Base-by-base conservation (phyloP, 495 filamentous ascomycete species). In the Amorphotheca resinae region DNA sequence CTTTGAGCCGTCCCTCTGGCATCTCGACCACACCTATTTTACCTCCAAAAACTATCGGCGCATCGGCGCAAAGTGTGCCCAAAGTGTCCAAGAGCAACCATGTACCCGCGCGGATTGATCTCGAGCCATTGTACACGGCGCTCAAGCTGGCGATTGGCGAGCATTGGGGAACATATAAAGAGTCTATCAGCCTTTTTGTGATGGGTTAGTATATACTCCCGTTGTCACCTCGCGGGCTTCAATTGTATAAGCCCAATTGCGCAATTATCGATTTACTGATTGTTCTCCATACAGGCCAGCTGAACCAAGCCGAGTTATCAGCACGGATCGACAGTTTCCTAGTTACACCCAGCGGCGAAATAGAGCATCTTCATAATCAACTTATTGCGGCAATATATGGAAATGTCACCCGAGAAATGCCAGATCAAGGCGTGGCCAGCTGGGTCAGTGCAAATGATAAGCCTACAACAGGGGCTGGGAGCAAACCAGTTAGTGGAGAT, bases 361-460 rank as follows among this genome's bases (percentile, higher is more conserved):
- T 64, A 34, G 76, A 80, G 56, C 84, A 93, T 58, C 74, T 91
- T 14, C 91, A 98, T 62, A 98, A 98, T 60, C 82, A 86, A 57
- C 79, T 96, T 41, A 61, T 95, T 40, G 73, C 77, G 55, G 85
- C 82, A 28, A 81, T 98, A 55, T 83, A 82, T 56, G 82, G 74
- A 46, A 98, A 98, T 65, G 70, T 84, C 36, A 81, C 76, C 18
- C 74, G 91, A 45, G 91, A 98, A 59, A 76, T 84, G 56, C 91
- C 91, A 4, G 87, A 94, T 56, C 79, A 82, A 61, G 87, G 87
- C 50, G 82, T 93, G 52, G 93, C 91, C 46, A 83, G 75, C 52
- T 98, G 88, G 88, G 91, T 98, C 42, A 87, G 83, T 51, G 84
- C 85, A 17, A 95, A 91, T 55, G 89, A 96, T 64, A 95, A 95